phyloP scores from a whole-genome alignment of 2,329 filamentous ascomycete species.

The Phyllosticta citriasiana region DNA sequence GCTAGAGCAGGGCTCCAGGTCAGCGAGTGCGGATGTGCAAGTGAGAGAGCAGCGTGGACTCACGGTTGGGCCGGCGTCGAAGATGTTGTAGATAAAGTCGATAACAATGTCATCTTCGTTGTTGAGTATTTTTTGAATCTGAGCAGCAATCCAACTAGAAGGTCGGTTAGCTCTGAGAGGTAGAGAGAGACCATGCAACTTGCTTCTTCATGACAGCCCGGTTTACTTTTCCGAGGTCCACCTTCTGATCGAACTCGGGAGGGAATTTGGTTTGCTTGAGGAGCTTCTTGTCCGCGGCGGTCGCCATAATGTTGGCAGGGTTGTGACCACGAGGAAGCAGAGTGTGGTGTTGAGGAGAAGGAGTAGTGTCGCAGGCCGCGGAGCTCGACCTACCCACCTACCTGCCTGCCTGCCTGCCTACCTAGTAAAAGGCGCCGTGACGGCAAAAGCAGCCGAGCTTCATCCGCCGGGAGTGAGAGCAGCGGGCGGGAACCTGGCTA shows the following conservation, averaged over 20 bases:
- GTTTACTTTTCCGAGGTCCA: slow-evolving; percentile 96
- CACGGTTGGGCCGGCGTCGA: slow-evolving; percentile 69
- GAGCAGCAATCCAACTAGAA: slow-evolving; percentile 80
- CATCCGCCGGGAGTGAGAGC: not conserved
- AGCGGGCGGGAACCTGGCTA: no score
- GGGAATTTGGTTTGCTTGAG: slow-evolving; percentile 90
- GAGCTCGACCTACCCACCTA: not conserved
- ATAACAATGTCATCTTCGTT: slow-evolving; percentile 94
- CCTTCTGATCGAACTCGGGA: slow-evolving; percentile 84
- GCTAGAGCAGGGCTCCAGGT: slow-evolving; percentile 44
- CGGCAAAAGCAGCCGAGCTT: not conserved
- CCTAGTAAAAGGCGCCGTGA: no score
- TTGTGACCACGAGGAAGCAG: not conserved
- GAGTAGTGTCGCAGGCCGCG: not conserved
- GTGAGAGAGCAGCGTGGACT: slow-evolving; percentile 26
- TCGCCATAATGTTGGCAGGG: slow-evolving; percentile 50
- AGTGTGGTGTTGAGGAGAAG: not conserved
- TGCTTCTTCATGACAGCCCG: slow-evolving; percentile 96
- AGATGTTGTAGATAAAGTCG: slow-evolving; percentile 61
- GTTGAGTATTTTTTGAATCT: slow-evolving; percentile 79
- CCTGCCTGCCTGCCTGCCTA: no score
- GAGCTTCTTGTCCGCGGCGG: slow-evolving; percentile 79
- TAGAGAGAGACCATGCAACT: slow-evolving; percentile 22
- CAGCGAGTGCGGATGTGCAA: slow-evolving; percentile 9
- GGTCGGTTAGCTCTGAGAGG: not conserved